Evolutionary conservation across 2,329 filamentous ascomycete species (phyloP), one percentile per base, ranked within the genome.

Genomic region (Apiospora arundinis): DNA sequence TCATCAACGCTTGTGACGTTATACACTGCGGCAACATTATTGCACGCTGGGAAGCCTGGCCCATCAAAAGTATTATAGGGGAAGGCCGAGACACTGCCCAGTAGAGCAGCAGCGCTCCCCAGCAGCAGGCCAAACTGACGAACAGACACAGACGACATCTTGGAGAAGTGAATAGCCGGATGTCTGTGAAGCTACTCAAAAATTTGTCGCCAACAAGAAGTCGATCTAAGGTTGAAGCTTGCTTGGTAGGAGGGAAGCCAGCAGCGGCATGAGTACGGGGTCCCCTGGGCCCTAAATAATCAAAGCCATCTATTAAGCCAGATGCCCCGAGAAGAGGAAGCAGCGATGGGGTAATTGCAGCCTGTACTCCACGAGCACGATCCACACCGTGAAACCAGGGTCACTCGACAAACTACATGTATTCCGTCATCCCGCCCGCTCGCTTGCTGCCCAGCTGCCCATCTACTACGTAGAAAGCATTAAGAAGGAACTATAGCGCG

Each of bases 51-150:
- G 70, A 83, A 85, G 23, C 85, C 85, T 2, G 80, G 79, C 12
- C 85, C 85, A 72, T 87, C 85, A 70, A 87, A 88, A 40, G 85
- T 87, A 76, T 87, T 85, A 78, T 83, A 88, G 74, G 76, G 80
- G 18, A 73, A 74, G 23, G 79, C 78, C 18, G 69, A 42, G 68
- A 77, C 74, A 44, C 49, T 56, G 40, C 70, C 52, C 12, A 72
- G 28, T 28, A 73, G 60, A 56, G 73, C 70, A 42, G 73, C 67
- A 60, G 73, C 70, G 67, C 74, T 70, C 69, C 72, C 67, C 23
- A 74, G 18, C 18, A 71, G 12, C 28, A 71, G 14, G 37, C 72
- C 44, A 46, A 67, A 45, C 49, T 65, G 71, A 23, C 40, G 40
- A 46, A 67, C 42, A 18, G 69, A 63, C 8, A 18, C 32, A 40